phyloP scores from a whole-genome alignment of 2,329 filamentous ascomycete genomes.

The Camillea tinctor region DNA sequence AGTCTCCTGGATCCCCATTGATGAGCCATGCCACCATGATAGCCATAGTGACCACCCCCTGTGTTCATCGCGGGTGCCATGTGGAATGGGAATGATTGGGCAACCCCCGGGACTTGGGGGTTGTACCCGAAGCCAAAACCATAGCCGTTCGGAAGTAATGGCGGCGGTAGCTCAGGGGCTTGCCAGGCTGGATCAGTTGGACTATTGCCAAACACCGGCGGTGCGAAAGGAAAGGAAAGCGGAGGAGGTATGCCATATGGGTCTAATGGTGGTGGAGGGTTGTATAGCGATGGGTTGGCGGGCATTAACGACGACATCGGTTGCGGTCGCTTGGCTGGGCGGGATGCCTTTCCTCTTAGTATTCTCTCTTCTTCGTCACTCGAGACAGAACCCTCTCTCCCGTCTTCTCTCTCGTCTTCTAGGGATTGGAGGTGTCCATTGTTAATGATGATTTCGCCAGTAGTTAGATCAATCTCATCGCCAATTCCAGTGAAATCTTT shows the following conservation, averaged over 20 bases:
- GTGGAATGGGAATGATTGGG: constrained; percentile 11
- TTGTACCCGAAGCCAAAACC: constrained; percentile 26
- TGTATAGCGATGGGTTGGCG: constrained; percentile 7
- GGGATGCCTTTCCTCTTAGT: constrained; percentile 30
- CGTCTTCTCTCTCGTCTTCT: constrained; percentile 37
- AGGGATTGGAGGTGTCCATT: constrained; percentile 76
- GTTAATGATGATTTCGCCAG: constrained; percentile 80
- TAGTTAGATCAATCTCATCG: constrained; percentile 85
- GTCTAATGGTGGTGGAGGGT: constrained; percentile 1
- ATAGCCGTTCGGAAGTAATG: constrained; percentile 31
- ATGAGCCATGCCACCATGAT: constrained; percentile 4
- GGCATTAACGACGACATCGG: constrained; percentile 15
- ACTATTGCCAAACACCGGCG: constrained; percentile 13
- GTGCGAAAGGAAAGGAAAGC: constrained; percentile 19
- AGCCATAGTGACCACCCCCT: constrained; percentile 7
- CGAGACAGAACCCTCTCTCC: constrained; percentile 26
- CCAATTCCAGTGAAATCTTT: constrained; percentile 79
- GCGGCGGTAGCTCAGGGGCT: constrained; percentile 30
- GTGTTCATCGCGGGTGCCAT: constrained; percentile 9
- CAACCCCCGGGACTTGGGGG: constrained; percentile 12
- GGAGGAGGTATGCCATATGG: constrained; percentile 21
- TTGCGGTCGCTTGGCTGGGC: constrained; percentile 14
- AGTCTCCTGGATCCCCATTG: constrained; percentile 13
- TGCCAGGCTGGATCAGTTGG: constrained; percentile 39
- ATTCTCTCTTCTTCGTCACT: constrained; percentile 37